Percentiles rank a stretch among this genome's conserved stretches.
These are phyloP conservation scores for Venturia effusa DNA, from an alignment of 2,329 filamentous ascomycete genomes.

Conservation along the genomic window DNA sequence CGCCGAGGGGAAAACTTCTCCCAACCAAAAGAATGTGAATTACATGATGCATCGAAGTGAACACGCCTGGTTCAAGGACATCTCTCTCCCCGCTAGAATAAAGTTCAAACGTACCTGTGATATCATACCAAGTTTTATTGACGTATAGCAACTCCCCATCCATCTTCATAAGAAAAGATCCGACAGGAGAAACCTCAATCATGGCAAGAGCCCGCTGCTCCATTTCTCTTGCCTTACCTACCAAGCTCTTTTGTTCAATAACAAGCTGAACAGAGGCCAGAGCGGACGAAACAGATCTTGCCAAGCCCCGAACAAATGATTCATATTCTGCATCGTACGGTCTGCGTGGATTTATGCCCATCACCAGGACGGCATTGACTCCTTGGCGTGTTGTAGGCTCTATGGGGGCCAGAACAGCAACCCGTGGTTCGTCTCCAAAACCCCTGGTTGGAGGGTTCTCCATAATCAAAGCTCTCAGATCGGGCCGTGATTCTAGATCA, in stretches of 20 bases:
- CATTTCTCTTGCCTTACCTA: slow-evolving; percentile 56
- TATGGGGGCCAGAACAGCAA: slow-evolving; percentile 1
- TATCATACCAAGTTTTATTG: not conserved
- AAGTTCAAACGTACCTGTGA: not conserved
- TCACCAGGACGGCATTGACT: slow-evolving; percentile 43
- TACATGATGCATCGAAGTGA: not conserved
- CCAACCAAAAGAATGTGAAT: no score
- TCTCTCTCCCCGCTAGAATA: not conserved
- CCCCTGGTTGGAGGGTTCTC: slow-evolving; percentile 4
- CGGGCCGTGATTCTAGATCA: not conserved
- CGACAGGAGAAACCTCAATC: slow-evolving; percentile 37
- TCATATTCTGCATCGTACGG: slow-evolving; percentile 58
- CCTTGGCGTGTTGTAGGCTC: not conserved
- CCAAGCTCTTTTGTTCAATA: slow-evolving; percentile 54
- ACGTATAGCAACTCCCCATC: slow-evolving; percentile 2
- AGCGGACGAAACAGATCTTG: slow-evolving; percentile 37
- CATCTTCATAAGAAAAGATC: slow-evolving; percentile 45
- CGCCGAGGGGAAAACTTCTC: no score
- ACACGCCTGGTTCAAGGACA: not conserved
- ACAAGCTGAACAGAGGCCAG: slow-evolving; percentile 59
- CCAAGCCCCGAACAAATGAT: slow-evolving; percentile 46
- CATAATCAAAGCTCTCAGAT: not conserved
- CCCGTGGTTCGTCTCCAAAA: slow-evolving; percentile 4
- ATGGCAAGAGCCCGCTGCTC: slow-evolving; percentile 28
- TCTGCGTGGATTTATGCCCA: slow-evolving; percentile 55